These are phyloP conservation scores for Fusarium sp. DNA, from an alignment of 2,329 filamentous ascomycete species.

Conservation along the genomic window DNA sequence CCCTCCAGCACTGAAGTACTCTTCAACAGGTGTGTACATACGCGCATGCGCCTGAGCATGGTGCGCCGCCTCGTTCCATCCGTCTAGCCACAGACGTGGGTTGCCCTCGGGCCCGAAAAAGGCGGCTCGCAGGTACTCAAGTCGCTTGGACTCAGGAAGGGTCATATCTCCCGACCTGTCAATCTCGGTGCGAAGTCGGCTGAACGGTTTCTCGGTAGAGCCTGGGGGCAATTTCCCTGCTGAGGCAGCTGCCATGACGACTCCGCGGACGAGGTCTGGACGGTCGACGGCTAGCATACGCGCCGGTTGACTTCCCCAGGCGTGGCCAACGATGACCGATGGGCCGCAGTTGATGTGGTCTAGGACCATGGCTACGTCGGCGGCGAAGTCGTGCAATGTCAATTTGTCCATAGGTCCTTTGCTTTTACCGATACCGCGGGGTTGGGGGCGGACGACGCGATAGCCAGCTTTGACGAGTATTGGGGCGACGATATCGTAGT, in stretches of 20 bases:
- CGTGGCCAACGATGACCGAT: neutral
- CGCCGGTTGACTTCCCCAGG: neutral
- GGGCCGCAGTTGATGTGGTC: neutral
- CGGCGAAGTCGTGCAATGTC: neutral
- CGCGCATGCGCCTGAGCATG: neutral
- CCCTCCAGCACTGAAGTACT: neutral
- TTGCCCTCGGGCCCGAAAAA: neutral
- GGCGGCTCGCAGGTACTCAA: neutral
- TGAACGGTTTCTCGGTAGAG: neutral
- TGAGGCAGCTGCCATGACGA: slow-evolving; percentile 3
- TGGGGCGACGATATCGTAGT: neutral
- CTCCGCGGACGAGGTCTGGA: neutral
- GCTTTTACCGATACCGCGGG: neutral
- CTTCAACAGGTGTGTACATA: neutral
- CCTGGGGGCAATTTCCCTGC: neutral
- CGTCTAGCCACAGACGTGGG: neutral
- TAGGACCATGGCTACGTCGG: neutral
- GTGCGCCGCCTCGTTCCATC: neutral
- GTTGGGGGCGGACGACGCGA: neutral
- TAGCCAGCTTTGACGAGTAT: neutral
- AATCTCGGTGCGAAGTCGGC: neutral
- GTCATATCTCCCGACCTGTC: neutral
- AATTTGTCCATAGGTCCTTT: neutral
- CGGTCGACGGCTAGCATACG: neutral
- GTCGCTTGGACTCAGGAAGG: neutral